A percentile compares a stretch with the other conserved stretches of the same genome.
phyloP scores from a whole-genome alignment of 164 flowering plant species.

The Annona cherimola region DNA sequence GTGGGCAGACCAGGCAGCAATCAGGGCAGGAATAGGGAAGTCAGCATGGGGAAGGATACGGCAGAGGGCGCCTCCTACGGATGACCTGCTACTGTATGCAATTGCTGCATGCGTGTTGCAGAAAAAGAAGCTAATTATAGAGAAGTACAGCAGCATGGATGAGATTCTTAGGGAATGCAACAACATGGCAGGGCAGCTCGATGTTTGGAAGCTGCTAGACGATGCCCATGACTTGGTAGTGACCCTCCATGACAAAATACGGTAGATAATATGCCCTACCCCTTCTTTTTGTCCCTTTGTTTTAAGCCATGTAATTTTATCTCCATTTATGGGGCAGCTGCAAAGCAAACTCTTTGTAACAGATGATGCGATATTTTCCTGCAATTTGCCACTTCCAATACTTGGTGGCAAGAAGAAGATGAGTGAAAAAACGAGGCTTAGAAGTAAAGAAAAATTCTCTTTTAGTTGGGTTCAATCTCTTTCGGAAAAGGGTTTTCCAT shows the following conservation, averaged over 20 bases:
- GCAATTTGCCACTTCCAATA: constrained; percentile 2
- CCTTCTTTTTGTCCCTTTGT: neutral
- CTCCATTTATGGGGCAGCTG: neutral
- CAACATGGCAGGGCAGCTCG: constrained; percentile 86
- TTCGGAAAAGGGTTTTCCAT: neutral
- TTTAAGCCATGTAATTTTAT: neutral
- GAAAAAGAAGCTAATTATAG: constrained; percentile 80
- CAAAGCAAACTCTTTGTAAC: neutral
- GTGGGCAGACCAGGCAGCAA: constrained; percentile 98
- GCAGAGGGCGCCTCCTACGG: constrained; percentile 85
- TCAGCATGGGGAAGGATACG: constrained; percentile 88
- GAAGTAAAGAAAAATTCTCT: constrained; percentile 1
- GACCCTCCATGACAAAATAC: constrained; percentile 71
- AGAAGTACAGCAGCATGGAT: constrained; percentile 87
- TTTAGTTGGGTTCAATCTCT: neutral
- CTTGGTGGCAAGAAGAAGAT: neutral
- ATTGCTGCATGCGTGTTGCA: constrained; percentile 89
- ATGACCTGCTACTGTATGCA: constrained; percentile 83
- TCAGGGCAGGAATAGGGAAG: constrained; percentile 76
- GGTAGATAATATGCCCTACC: constrained; percentile 4
- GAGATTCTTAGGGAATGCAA: constrained; percentile 91
- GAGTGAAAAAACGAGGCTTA: neutral
- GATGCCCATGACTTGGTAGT: constrained; percentile 90
- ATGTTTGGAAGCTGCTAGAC: constrained; percentile 92
- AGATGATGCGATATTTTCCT: constrained; percentile 2